Evolutionary conservation across 768 basidiomycete species (phyloP), one percentile per base, ranked within the genome.

Genomic region (Holtermanniella nyarrowii): DNA sequence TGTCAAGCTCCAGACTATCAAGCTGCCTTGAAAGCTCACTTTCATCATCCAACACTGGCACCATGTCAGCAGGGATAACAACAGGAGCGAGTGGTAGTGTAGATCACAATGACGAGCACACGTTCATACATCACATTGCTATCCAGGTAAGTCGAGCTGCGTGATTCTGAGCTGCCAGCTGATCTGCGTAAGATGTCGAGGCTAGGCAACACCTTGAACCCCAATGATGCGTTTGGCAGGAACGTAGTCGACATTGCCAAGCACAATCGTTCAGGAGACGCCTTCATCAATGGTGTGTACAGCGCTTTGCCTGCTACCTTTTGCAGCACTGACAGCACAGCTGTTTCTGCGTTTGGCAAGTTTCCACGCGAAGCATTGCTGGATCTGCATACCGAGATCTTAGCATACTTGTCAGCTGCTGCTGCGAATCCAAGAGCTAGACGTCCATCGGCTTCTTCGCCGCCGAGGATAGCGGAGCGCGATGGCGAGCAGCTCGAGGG

Each of bases 291-390:
- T 72, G 85, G 86, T 86, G 53, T 43, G 75, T 64, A n/a, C n/a
- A n/a, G n/a, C n/a, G n/a, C n/a, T n/a, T n/a, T n/a, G n/a, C n/a
- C n/a, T n/a, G n/a, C n/a, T n/a, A n/a, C n/a, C n/a, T n/a, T n/a
- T n/a, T n/a, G 23, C 21, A 26, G 22, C 22, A 46, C 40, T 43
- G 44, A 42, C 27, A 37, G 55, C 60, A 49, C 59, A 83, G 86
- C 87, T 59, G 84, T 85, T 26, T 79, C 77, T 56, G 75, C 82
- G 26, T 91, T 95, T 74, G 88, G 87, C 68, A 86, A 86, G 76
- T 90, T 91, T 66, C 77, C 83, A 65, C 80, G 82, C 64, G 79
- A 82, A 27, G 85, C 86, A 63, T 76, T 91, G 48, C 75, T 79
- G 40, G 85, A 88, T 57, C 72, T 91, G 5, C 85, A 88, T 74